Conservation (phyloP, 2,329 filamentous ascomycete genomes). For the Neonectria faginata region DNA sequence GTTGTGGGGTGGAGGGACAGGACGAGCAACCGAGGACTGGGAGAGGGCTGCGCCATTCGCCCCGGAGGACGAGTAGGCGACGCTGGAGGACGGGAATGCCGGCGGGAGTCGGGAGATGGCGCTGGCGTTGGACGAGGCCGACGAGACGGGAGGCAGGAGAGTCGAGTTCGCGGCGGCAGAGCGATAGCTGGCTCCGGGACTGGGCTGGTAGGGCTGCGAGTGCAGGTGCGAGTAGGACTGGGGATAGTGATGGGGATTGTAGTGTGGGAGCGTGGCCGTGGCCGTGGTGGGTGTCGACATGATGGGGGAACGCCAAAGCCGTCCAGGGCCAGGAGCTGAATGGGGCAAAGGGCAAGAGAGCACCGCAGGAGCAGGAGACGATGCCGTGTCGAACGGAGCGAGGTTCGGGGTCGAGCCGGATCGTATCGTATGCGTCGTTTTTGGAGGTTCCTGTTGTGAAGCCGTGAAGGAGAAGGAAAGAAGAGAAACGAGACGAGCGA, state of each 20-base stretch:
- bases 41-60: conserved; percentile 50
- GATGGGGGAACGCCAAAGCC: conserved; percentile 43
- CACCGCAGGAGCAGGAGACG: conserved; percentile 14
- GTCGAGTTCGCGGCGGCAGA: conserved; percentile 42
- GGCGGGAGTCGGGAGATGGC: conserved; percentile 38
- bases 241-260: conserved; percentile 74
- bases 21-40: conserved; percentile 47
- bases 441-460: conserved; percentile 25
- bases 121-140: conserved; percentile 40
- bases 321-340: conserved; percentile 37
- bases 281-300: conserved; percentile 89
- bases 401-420: conserved; percentile 26
- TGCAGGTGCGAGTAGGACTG: conserved; percentile 60
- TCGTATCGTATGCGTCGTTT: conserved; percentile 29
- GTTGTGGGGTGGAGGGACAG: conserved; percentile 49
- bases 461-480: conserved; percentile 34
- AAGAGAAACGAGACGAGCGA: conserved; percentile 31
- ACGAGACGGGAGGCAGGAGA: conserved; percentile 48
- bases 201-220: conserved; percentile 47
- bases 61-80: conserved; percentile 48
- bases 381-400: conserved; percentile 38
- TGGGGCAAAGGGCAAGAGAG: conserved; percentile 28
- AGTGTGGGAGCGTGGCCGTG: conserved; percentile 77
- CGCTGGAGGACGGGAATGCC: conserved; percentile 45
- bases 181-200: conserved; percentile 47